A percentile compares a stretch with the other conserved stretches of the same genome.
These are phyloP conservation scores for Porodaedalea pini DNA, from an alignment of 1,284 basidiomycete species.

Conservation along the genomic window DNA sequence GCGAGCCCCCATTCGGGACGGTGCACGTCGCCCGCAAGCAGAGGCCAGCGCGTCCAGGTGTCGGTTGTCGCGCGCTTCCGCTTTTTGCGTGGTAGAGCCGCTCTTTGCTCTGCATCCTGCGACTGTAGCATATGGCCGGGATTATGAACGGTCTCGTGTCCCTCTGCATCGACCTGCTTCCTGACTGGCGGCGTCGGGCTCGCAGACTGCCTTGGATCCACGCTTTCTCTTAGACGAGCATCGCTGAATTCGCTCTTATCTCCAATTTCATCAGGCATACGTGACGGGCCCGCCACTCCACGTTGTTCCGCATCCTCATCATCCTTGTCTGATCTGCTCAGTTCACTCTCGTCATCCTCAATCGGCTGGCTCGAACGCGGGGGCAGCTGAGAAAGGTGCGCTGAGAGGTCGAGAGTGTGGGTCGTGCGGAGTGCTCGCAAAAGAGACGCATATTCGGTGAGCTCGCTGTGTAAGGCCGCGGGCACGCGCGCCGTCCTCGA, in stretches of 20 bases:
- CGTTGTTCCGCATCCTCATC: background rate
- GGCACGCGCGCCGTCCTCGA: conserved; percentile 44
- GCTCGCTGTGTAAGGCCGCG: conserved; percentile 49
- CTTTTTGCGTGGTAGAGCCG: background rate
- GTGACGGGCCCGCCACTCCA: background rate
- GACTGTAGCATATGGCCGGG: too few species aligned
- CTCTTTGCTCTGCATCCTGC: background rate
- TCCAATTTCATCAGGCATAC: background rate
- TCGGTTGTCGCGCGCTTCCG: conserved; percentile 26
- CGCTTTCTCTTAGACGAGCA: too few species aligned
- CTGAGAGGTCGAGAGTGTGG: conserved; percentile 50
- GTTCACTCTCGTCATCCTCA: background rate
- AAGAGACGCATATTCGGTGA: conserved; percentile 60
- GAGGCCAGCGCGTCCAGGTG: conserved; percentile 66
- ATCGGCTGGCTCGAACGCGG: conserved; percentile 18
- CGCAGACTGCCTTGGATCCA: too few species aligned
- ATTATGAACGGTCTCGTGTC: too few species aligned
- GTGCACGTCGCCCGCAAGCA: conserved; percentile 50
- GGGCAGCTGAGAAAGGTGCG: conserved; percentile 37
- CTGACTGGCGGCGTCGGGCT: too few species aligned
- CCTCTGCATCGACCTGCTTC: background rate
- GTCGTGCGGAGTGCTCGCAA: conserved; percentile 54
- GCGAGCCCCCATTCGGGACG: conserved; percentile 57
- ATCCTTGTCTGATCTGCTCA: background rate
- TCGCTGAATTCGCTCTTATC: too few species aligned